A percentile compares a stretch with the other conserved stretches of the same genome.
Conservation (phyloP, 2,329 filamentous ascomycete genomes). For the Dothidotthia symphoricarpi region DNA sequence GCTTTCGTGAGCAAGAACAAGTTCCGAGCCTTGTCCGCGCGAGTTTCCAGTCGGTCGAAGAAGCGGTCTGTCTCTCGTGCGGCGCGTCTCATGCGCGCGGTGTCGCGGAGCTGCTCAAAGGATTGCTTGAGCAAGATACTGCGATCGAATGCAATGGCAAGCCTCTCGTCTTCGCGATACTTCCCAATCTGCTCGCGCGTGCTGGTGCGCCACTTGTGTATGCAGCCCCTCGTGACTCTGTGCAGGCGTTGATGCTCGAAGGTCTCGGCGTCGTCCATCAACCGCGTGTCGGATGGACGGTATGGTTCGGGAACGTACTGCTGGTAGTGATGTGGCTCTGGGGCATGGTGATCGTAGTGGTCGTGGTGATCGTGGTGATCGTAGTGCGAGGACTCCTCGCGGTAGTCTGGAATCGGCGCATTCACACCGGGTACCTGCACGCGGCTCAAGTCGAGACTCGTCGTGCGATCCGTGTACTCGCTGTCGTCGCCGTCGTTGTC, state of each 20-base stretch:
- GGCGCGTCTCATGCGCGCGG: conserved; percentile 40
- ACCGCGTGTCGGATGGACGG: conserved; percentile 51
- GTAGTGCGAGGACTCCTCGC: conserved; percentile 1
- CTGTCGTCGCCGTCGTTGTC: conserved; percentile 29
- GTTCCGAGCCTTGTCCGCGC: conserved; percentile 63
- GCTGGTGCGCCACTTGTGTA: conserved; percentile 51
- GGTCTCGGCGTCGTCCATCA: conserved; percentile 52
- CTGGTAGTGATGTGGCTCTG: conserved; percentile 12
- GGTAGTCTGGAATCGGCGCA: conserved; percentile 30
- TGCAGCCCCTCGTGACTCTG: conserved; percentile 25
- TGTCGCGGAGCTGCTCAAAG: conserved; percentile 44
- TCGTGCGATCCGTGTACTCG: conserved; percentile 32
- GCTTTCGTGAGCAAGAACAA: conserved; percentile 64
- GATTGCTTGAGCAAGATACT: conserved; percentile 53
- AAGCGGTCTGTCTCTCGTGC: conserved; percentile 52
- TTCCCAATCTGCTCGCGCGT: conserved; percentile 33
- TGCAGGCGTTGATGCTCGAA: conserved; percentile 35
- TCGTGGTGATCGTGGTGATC: background rate
- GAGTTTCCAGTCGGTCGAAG: conserved; percentile 56
- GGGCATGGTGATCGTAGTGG: conserved; percentile 1
- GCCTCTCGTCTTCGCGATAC: conserved; percentile 25
- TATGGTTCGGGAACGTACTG: conserved; percentile 43
- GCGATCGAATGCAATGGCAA: conserved; percentile 51
- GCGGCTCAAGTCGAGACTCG: conserved; percentile 28
- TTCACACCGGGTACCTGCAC: conserved; percentile 40